Evolutionary conservation across 768 basidiomycete genomes (phyloP).

Genomic region (Lactarius quietus): DNA sequence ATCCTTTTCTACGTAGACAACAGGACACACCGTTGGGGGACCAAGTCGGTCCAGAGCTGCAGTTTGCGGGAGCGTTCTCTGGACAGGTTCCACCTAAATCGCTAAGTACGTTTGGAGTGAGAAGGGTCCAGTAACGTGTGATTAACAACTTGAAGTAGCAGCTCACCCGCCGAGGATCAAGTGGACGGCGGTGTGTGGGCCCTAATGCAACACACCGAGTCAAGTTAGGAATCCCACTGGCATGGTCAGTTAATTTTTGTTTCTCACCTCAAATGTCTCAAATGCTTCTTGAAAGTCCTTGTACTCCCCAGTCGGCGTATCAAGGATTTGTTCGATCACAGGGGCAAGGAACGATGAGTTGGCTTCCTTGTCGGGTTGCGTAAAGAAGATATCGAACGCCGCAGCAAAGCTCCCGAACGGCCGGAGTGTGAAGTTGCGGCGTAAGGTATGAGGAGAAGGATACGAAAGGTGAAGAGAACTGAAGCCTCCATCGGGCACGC

Average conservation of each 20-base stretch:
- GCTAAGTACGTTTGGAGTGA: conserved; percentile 21
- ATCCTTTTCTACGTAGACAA: background rate
- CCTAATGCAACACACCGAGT: conserved; percentile 29
- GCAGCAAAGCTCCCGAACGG: conserved; percentile 26
- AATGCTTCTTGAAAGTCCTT: conserved; percentile 33
- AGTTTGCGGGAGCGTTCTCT: conserved; percentile 26
- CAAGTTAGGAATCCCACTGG: background rate
- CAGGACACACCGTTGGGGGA: conserved; percentile 33
- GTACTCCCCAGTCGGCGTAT: conserved; percentile 30
- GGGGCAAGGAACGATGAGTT: conserved; percentile 31
- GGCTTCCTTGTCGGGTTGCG: conserved; percentile 27
- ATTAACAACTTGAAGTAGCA: too few species aligned
- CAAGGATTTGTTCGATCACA: conserved; percentile 29
- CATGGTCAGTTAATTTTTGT: background rate
- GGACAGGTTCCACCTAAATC: conserved; percentile 35
- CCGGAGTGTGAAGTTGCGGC: conserved; percentile 35
- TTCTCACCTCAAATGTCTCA: conserved; percentile 31
- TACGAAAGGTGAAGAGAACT: conserved; percentile 32
- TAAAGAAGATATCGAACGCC: conserved; percentile 12
- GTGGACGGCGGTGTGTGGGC: conserved; percentile 36
- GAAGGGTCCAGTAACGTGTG: too few species aligned
- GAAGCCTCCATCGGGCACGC: conserved; percentile 33
- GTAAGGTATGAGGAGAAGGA: conserved; percentile 34
- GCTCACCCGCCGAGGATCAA: conserved; percentile 36
- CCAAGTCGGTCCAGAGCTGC: conserved; percentile 31